Evolutionary conservation across 352 stramenopile species (phyloP).

Genomic region (Globisporangium canariense): DNA sequence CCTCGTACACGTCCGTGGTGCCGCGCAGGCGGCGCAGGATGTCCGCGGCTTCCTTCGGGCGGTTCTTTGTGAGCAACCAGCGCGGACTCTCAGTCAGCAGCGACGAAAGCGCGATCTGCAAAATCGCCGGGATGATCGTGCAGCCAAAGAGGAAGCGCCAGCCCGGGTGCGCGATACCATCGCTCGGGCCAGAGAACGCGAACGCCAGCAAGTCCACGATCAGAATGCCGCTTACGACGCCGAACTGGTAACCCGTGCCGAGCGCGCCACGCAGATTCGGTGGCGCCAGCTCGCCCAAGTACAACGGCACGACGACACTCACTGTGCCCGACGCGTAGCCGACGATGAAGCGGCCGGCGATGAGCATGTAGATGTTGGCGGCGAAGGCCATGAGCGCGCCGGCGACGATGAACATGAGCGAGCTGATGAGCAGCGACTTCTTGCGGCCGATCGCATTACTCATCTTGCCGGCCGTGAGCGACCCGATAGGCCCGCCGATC

Average conservation of each 20-base stretch:
- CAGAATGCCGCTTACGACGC: conserved; percentile 68
- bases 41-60: conserved; percentile 65
- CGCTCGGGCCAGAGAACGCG: conserved; percentile 49
- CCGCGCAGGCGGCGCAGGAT: conserved; percentile 61
- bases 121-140: conserved; percentile 54
- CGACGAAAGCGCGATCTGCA: conserved; percentile 60
- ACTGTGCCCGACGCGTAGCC: conserved; percentile 66
- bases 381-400: conserved; percentile 55
- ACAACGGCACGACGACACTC: conserved; percentile 70
- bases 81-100: conserved; percentile 65
- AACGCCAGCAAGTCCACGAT: conserved; percentile 43
- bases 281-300: conserved; percentile 64
- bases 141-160: conserved; percentile 73
- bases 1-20: conserved; percentile 75
- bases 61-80: conserved; percentile 73
- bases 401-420: conserved; percentile 62
- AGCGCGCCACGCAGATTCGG: conserved; percentile 70
- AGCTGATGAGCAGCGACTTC: conserved; percentile 55
- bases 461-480: conserved; percentile 53
- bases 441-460: conserved; percentile 56
- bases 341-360: conserved; percentile 64
- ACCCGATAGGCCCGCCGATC: conserved; percentile 58
- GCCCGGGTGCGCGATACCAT: conserved; percentile 50
- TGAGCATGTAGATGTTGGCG: conserved; percentile 71
- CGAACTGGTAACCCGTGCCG: conserved; percentile 72